These are phyloP conservation scores for Cytospora schulzeri DNA, from an alignment of 2,329 filamentous ascomycete species.

Conservation along the genomic window DNA sequence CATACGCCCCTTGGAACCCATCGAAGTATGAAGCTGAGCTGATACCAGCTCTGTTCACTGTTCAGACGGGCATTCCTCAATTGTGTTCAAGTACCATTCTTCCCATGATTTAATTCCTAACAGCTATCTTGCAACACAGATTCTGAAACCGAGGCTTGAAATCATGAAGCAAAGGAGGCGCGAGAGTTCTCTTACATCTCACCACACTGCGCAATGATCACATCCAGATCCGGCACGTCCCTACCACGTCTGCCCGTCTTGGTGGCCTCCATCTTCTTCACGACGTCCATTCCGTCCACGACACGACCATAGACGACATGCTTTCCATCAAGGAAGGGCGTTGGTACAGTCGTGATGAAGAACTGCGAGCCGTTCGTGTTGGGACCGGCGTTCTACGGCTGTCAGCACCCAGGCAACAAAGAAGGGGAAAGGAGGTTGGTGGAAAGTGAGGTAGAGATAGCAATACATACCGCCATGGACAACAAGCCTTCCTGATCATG, in stretches of 20 bases:
- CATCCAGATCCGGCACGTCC: constrained; percentile 83
- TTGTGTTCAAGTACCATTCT: too few species aligned
- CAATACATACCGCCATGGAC: constrained; percentile 82
- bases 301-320: constrained; percentile 96
- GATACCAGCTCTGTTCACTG: too few species aligned
- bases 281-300: constrained; percentile 84
- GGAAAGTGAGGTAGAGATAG: neutral
- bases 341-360: constrained; percentile 90
- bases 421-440: constrained; percentile 5
- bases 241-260: constrained; percentile 73
- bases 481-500: constrained; percentile 81
- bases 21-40: too few species aligned
- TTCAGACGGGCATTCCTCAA: too few species aligned
- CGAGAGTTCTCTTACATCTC: constrained; percentile 68
- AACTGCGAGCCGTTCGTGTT: constrained; percentile 96
- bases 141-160: neutral
- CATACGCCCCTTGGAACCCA: too few species aligned
- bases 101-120: too few species aligned
- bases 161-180: neutral
- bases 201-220: constrained; percentile 83
- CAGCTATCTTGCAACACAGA: too few species aligned
- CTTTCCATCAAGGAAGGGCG: constrained; percentile 87
- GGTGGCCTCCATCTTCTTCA: constrained; percentile 89
- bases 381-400: constrained; percentile 79
- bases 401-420: neutral